phyloP scores from a whole-genome alignment of 78 protist genomes.

The Dictyostelium capitatum region DNA sequence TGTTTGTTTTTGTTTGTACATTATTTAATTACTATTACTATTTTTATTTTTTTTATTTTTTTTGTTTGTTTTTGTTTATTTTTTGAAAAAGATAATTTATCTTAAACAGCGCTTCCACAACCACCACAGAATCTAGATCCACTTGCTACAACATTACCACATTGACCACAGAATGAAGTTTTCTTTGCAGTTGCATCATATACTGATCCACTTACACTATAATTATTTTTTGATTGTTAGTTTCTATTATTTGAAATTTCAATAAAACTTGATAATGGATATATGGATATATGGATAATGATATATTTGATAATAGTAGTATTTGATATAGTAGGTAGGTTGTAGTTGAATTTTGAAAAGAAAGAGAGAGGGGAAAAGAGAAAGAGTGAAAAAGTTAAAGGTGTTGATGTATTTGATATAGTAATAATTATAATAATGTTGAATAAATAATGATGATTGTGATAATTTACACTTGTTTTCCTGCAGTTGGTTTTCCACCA shows the following conservation, averaged over 20 bases:
- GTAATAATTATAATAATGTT: background rate
- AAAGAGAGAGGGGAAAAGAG: too few relatives aligned
- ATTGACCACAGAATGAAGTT: slow-evolving; percentile 4
- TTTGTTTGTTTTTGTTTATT: background rate
- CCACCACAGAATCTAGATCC: slow-evolving; percentile 38
- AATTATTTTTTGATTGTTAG: too few relatives aligned
- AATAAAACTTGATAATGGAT: too few relatives aligned
- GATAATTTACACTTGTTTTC: slow-evolving; percentile 3
- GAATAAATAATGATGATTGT: background rate
- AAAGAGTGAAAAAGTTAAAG: background rate
- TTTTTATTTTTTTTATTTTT: background rate
- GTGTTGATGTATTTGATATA: background rate
- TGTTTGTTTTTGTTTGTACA: background rate
- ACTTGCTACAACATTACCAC: slow-evolving; percentile 12
- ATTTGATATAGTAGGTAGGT: background rate
- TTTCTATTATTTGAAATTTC: too few relatives aligned
- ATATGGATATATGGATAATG: background rate
- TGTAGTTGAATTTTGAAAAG: background rate
- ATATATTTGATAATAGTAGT: background rate
- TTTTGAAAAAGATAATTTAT: too few relatives aligned
- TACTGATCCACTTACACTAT: too few relatives aligned
- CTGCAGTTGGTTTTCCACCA: slow-evolving; percentile 53
- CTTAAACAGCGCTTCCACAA: slow-evolving; percentile 26
- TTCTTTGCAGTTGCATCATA: background rate
- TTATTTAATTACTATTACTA: slow-evolving; percentile 4